Conservation (phyloP, 208 protist genomes). For the Leishmania guyanensis region DNA sequence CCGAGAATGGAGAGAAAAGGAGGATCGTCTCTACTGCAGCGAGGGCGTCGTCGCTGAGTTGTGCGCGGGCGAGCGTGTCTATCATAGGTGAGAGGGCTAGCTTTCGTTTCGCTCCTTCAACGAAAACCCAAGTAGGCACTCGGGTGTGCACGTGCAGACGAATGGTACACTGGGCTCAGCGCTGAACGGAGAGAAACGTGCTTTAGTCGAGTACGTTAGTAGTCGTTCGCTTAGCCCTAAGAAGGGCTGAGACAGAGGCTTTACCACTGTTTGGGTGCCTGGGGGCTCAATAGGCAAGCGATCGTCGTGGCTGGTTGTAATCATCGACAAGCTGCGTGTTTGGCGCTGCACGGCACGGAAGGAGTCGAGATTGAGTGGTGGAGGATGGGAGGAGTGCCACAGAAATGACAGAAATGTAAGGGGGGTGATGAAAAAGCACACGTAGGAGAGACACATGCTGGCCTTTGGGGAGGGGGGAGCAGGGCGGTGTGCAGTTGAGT, state of each 20-base stretch:
- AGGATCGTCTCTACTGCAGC: neutral
- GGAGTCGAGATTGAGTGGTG: neutral
- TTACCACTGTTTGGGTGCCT: neutral
- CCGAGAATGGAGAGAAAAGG: neutral
- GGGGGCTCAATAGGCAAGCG: neutral
- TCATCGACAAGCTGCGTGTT: neutral
- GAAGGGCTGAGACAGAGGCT: neutral
- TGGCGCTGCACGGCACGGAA: neutral
- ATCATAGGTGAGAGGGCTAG: neutral
- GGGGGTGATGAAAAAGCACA: neutral
- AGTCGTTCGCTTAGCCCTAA: neutral
- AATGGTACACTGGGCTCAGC: neutral
- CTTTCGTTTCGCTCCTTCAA: neutral
- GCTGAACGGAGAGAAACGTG: neutral
- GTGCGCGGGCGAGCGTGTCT: neutral
- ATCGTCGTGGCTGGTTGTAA: neutral
- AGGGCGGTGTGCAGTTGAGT: neutral
- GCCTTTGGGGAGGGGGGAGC: neutral
- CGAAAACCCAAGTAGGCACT: neutral
- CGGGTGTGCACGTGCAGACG: neutral
- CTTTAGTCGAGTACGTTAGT: neutral
- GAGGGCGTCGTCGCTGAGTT: neutral
- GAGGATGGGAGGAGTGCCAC: neutral
- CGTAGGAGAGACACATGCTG: neutral
- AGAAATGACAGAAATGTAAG: neutral